These are phyloP conservation scores for Tuber indicum DNA, from an alignment of 495 filamentous ascomycete species.

Conservation along the genomic window DNA sequence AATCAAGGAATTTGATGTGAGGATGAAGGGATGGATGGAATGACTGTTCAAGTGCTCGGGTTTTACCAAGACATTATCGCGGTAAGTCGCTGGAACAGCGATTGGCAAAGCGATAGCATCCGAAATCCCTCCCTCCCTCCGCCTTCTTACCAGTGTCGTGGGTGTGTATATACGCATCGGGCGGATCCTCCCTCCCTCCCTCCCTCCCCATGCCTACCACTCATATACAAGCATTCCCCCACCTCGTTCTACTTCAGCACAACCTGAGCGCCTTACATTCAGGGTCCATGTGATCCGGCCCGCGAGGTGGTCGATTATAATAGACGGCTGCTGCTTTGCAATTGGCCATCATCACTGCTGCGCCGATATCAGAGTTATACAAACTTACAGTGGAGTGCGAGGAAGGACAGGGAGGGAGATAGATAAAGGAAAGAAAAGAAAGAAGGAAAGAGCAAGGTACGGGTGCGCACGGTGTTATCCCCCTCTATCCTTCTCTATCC, in stretches of 20 bases:
- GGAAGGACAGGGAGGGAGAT: not conserved
- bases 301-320: not conserved
- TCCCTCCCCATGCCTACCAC: not conserved
- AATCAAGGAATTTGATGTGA: not conserved
- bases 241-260: not conserved
- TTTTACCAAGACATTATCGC: not conserved
- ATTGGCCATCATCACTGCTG: not conserved
- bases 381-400: not conserved
- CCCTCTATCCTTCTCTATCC: not conserved
- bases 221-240: not conserved
- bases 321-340: not conserved
- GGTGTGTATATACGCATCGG: not conserved
- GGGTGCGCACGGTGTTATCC: not conserved
- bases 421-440: not conserved
- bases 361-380: not conserved
- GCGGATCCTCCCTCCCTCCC: no score
- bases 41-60: not conserved
- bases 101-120: not conserved
- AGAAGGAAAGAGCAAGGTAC: not conserved
- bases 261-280: not conserved
- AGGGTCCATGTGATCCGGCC: not conserved
- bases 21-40: no score
- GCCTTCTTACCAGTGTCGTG: not conserved
- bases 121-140: not conserved
- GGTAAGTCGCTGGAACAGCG: not conserved